Evolutionary conservation across 176 grass and related monocot genomes (phyloP), one percentile per base, ranked within the genome.

Genomic region (Avena eriantha): DNA sequence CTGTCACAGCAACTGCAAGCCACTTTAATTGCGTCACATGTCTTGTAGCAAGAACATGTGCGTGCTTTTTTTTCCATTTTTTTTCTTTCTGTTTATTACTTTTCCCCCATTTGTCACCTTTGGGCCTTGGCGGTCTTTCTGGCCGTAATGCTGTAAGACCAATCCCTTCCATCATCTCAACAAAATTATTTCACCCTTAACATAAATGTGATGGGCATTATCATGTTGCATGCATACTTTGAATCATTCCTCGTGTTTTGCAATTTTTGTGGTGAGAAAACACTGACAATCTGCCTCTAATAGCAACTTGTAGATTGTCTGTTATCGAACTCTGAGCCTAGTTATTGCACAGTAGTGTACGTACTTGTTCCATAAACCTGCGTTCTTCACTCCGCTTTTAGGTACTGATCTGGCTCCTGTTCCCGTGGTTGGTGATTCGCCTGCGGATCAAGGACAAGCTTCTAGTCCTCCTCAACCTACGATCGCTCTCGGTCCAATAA

Each of bases 391-490:
- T 81, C 47, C 24, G 16, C 9, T 94, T 66, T 21, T 39, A 97
- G 95, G 90, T 87, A 89, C 63, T 74, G 82, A 67, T 74, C 69
- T 92, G 78, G 86, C 64, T 60, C 86, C 84, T 67, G 58, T 88
- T 89, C 79, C 86, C 33, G 80, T 0, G 35, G 69, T 45, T 55
- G 69, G 57, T 51, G 68, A 87, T 82, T 82, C 90, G 16, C 92
- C 86, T 43, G 71, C 19, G 22, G 49, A 80, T 61, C 79, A 88
- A 84, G 92, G 73, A 69, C 86, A 90, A 66, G 55, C 80, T 78
- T 89, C 88, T 74, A 85, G 69, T 68, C 91, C 93, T 87, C 90
- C 91, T 70, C 64, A 81, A 50, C 81, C 86, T 86, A 65, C 68
- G 8, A 34, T 55, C 21, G 58, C 80, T 51, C 90, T 87, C 17